A percentile compares a stretch with the other conserved stretches of the same genome.
Evolutionary conservation across 192 early-diverging fungal species (phyloP).

Genomic region (Backusella tarrabulga): DNA sequence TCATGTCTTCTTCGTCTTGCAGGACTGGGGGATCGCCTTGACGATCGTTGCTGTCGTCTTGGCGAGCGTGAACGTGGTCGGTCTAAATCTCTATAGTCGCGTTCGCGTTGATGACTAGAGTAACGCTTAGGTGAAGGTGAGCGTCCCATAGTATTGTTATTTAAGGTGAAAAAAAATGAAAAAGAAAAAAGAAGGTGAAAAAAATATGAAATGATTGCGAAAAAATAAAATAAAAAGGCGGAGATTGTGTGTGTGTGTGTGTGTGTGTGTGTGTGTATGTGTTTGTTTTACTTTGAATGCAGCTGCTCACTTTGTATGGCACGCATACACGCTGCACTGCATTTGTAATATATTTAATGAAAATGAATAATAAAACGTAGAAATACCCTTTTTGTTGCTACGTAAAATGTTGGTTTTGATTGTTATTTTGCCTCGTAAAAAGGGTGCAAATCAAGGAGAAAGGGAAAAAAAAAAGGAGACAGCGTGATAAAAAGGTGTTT

Average conservation of each 20-base stretch:
- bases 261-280: neutral
- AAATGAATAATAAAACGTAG: no score
- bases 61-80: conserved; percentile 13
- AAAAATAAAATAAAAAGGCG: neutral
- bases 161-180: neutral
- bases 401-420: no score
- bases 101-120: neutral
- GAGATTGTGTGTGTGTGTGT: neutral
- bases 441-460: no score
- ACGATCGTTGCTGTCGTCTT: neutral
- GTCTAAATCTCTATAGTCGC: conserved; percentile 24
- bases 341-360: neutral
- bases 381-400: no score
- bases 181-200: neutral
- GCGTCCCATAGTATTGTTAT: conserved; percentile 10
- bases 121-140: conserved; percentile 19
- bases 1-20: neutral
- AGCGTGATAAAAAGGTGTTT: no score
- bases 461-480: no score
- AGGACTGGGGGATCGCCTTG: neutral
- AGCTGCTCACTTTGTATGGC: no score
- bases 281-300: no score
- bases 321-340: neutral
- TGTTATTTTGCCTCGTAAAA: no score
- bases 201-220: neutral